These are phyloP conservation scores for Aristolochia fimbriata DNA, from an alignment of 164 flowering plant genomes.

Conservation along the genomic window DNA sequence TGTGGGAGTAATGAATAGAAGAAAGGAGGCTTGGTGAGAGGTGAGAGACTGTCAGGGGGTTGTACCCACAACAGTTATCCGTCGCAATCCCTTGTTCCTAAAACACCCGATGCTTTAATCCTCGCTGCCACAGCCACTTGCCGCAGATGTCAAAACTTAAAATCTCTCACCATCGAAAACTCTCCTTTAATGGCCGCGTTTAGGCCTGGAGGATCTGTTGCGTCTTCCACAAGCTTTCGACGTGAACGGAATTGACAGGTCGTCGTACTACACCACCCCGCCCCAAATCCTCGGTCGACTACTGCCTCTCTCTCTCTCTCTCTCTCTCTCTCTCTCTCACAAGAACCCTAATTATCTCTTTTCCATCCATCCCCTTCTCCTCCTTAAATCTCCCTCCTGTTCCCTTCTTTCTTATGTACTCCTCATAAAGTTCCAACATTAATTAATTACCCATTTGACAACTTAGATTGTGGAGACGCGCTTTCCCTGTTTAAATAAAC, in stretches of 20 bases:
- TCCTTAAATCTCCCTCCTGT: conserved; percentile 5
- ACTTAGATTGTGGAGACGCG: background rate
- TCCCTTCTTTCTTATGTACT: conserved; percentile 1
- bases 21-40: conserved; percentile 22
- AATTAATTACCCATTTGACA: background rate
- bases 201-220: conserved; percentile 24
- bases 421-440: background rate
- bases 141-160: conserved; percentile 14
- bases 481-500: too few relatives aligned
- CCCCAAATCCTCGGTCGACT: conserved; percentile 7
- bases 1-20: conserved; percentile 15
- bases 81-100: conserved; percentile 45
- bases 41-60: conserved; percentile 14
- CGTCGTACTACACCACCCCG: too few relatives aligned
- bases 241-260: conserved; percentile 19
- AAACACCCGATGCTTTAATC: conserved; percentile 25
- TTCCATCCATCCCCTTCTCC: background rate
- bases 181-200: conserved; percentile 18
- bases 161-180: conserved; percentile 13
- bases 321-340: too few relatives aligned
- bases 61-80: conserved; percentile 41
- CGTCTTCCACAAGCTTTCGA: conserved; percentile 30
- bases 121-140: conserved; percentile 17
- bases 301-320: too few relatives aligned
- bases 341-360: conserved; percentile 1